Base-by-base conservation (phyloP, 2,329 filamentous ascomycete genomes). In the Clonostachys chloroleuca region DNA sequence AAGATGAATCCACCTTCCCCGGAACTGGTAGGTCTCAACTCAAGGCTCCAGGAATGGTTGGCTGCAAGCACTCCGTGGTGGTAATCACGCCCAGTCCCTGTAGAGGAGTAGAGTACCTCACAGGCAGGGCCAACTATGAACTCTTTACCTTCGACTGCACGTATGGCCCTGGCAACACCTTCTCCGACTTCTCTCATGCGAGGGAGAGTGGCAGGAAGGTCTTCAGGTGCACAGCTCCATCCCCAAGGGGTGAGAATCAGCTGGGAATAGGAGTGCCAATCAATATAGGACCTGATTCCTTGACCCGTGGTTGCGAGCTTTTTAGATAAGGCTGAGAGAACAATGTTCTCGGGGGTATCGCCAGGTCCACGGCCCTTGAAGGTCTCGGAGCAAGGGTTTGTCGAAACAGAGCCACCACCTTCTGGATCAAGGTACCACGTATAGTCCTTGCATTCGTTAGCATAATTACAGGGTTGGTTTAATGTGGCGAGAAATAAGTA, bases 181-280 rank as follows among this genome's bases (percentile, higher is more conserved):
- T 49, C 47, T n/a, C 52, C 56, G n/a, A 58, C 55, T 34, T 55
- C 52, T 16, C 51, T 44, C 52, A 56, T 54, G 35, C 52, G 50
- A n/a, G 53, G 55, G 34, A 57, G 52, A 12, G 53, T 56, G n/a
- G 43, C 48, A 18, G 55, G 55, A 2, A 56, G 52, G 7, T 52
- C 50, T 10, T 53, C 55, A 20, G 54, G 43, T 36, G 52, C 47
- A 61, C 77, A 80, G 9, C 69, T 75, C 63, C 79, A 83, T 14
- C 79, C 78, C 58, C 78, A 82, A 8, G 72, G 76, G 16, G 74
- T 71, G 43, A 81, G 65, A 47, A 81, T 72, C 45, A 72, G 67
- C 54, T 82, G 77, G 13, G 69, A 68, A 63, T 82, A 83, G 18
- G 74, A 73, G 60, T 83, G 80, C 61, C 77, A 77, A 60, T 84